These are phyloP conservation scores for Dicorynia guianensis DNA, from an alignment of 306 rosid genomes.

Conservation along the genomic window DNA sequence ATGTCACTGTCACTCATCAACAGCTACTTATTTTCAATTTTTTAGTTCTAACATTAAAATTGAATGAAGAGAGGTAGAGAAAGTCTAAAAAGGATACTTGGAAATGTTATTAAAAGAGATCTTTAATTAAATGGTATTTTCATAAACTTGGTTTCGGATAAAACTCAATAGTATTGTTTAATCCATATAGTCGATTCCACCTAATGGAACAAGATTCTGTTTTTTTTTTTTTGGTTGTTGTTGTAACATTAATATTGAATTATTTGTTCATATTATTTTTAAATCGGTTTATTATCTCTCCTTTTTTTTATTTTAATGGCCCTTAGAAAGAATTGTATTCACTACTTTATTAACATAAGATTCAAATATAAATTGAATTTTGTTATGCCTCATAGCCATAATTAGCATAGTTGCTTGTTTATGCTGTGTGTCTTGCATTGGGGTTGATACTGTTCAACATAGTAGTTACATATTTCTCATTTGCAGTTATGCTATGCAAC, in stretches of 20 bases:
- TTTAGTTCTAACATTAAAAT: background rate
- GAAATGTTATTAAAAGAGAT: no score
- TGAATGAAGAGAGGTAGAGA: no score
- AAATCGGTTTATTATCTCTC: background rate
- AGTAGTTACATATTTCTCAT: no score
- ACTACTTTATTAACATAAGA: slow-evolving; percentile 1
- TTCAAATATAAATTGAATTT: background rate
- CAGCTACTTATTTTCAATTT: slow-evolving; percentile 2
- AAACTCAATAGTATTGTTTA: no score
- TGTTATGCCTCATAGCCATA: background rate
- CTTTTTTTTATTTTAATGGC: background rate
- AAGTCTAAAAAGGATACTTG: no score
- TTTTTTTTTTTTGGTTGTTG: no score
- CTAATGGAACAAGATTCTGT: no score
- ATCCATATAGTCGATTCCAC: no score
- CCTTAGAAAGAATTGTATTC: background rate
- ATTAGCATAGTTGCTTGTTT: background rate
- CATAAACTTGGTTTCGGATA: no score
- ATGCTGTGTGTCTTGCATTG: background rate
- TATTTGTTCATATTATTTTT: background rate
- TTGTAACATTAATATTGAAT: background rate
- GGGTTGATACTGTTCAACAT: background rate
- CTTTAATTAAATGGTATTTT: no score
- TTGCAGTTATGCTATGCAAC: background rate
- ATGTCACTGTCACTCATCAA: background rate